Base-by-base conservation (phyloP, 1,284 basidiomycete genomes). In the Trichosporon asahii region DNA sequence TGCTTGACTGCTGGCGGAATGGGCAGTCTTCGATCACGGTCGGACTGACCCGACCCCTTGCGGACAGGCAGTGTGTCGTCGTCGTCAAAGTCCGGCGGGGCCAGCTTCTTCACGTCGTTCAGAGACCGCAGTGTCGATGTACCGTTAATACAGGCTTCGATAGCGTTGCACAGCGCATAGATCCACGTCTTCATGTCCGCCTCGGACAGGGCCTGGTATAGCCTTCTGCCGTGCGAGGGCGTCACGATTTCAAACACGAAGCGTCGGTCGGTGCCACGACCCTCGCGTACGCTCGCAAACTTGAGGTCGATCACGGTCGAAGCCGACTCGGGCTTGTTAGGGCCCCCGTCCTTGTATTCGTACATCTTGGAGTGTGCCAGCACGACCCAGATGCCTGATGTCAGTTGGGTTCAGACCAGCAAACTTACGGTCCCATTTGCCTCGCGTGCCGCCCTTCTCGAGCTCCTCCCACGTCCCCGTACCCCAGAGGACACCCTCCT, bases 161-260 rank as follows among this genome's bases (percentile, higher is more conserved):
- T 86, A 27, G 85, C 85, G 66, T 84, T 85, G 53, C 82, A 81
- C 65, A 87, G 86, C 5, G 86, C 84, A 53, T 84, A 80, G 33
- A 86, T 80, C 86, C 86, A 87, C 66, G 83, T 78, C 78, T 83
- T 80, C 81, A 86, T 85, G 64, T 85, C 84, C 0, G 76, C 71
- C 6, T 85, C 83, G 1, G 82, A 84, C 0, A 83, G 81, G 2
- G 86, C 85, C 74, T 87, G 86, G 75, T 86, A 87, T 73, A 86
- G 78, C 33, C 86, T 74, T 23, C 85, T 77, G 11, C 81, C 79
- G 33, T 82, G 78, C 55, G 84, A 80, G 0, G 85, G 84, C 3
- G 86, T 87, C 25, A 87, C 82, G 25, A 87, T 83, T 76, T 87
- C 86, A 73, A 87, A 87, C 2, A 81, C 83, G 65, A 82, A 83